phyloP scores from a whole-genome alignment of 306 rosid species.

The Benincasa hispida region DNA sequence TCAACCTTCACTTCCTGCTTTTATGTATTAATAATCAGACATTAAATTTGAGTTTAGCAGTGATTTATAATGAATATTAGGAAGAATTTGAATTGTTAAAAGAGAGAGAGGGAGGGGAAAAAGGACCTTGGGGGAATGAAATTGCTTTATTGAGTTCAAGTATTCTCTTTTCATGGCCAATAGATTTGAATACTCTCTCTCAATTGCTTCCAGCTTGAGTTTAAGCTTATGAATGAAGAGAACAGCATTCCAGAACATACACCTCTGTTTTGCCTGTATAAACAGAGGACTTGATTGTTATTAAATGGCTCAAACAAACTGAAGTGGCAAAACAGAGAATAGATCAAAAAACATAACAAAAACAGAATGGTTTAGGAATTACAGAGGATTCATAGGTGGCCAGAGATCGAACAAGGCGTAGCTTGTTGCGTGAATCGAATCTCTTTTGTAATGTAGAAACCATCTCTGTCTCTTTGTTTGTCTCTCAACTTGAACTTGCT shows the following conservation, averaged over 20 bases:
- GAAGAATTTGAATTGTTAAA: not conserved
- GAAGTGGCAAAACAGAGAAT: not conserved
- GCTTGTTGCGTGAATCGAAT: constrained; percentile 44
- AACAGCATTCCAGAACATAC: constrained; percentile 9
- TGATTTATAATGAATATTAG: not conserved
- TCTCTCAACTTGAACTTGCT: not conserved
- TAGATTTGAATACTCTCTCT: constrained; percentile 20
- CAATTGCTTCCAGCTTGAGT: constrained; percentile 25
- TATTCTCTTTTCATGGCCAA: constrained; percentile 14
- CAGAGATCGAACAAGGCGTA: constrained; percentile 38
- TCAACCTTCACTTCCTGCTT: constrained; percentile 64
- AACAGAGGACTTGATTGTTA: not conserved
- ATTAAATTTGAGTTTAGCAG: not conserved
- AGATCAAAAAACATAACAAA: not conserved
- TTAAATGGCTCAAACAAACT: not conserved
- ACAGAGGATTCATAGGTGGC: constrained; percentile 29
- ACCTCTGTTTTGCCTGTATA: constrained; percentile 13
- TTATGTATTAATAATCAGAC: not conserved
- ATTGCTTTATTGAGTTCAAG: constrained; percentile 1
- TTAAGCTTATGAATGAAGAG: constrained; percentile 17
- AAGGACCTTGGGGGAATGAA: constrained; percentile 12
- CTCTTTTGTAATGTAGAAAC: constrained; percentile 43
- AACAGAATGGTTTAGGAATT: not conserved
- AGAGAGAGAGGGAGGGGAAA: not conserved
- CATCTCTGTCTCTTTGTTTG: constrained; percentile 22